Evolutionary conservation across 306 rosid species (phyloP).

Genomic region (Prunus mongolica): DNA sequence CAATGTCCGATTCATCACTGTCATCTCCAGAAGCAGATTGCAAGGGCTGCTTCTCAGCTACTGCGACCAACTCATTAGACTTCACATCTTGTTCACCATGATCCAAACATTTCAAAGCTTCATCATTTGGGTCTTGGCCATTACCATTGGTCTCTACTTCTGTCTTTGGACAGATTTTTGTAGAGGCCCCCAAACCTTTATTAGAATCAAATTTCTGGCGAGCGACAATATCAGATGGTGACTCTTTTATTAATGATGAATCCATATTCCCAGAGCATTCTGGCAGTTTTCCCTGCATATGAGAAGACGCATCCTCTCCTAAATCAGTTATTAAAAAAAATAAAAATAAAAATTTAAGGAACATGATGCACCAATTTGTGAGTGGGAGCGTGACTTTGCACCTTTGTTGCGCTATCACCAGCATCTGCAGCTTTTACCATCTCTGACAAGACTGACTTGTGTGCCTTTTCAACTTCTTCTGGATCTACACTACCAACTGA

Average conservation of each 20-base stretch:
- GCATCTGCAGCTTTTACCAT: constrained; percentile 35
- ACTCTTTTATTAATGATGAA: constrained; percentile 25
- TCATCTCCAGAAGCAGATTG: constrained; percentile 52
- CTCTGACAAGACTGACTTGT: constrained; percentile 36
- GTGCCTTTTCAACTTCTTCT: constrained; percentile 45
- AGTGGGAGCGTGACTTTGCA: constrained; percentile 24
- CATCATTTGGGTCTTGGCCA: constrained; percentile 31
- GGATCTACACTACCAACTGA: constrained; percentile 46
- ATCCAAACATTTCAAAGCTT: constrained; percentile 33
- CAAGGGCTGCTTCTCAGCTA: constrained; percentile 35
- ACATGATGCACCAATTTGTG: constrained; percentile 7
- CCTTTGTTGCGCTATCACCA: constrained; percentile 33
- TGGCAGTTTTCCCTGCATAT: constrained; percentile 25
- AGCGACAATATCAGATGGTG: constrained; percentile 23
- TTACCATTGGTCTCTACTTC: constrained; percentile 43
- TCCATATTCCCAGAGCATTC: constrained; percentile 20
- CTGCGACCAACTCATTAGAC: constrained; percentile 39
- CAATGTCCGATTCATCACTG: constrained; percentile 80
- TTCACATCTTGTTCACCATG: constrained; percentile 34
- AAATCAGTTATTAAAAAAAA: neutral
- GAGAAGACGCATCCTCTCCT: constrained; percentile 16
- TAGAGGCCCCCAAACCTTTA: constrained; percentile 32
- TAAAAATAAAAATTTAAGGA: neutral
- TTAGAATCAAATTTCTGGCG: constrained; percentile 31
- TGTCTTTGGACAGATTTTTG: constrained; percentile 29